Base-by-base conservation (phyloP, 2,329 filamentous ascomycete genomes). In the Colletotrichum costaricense region DNA sequence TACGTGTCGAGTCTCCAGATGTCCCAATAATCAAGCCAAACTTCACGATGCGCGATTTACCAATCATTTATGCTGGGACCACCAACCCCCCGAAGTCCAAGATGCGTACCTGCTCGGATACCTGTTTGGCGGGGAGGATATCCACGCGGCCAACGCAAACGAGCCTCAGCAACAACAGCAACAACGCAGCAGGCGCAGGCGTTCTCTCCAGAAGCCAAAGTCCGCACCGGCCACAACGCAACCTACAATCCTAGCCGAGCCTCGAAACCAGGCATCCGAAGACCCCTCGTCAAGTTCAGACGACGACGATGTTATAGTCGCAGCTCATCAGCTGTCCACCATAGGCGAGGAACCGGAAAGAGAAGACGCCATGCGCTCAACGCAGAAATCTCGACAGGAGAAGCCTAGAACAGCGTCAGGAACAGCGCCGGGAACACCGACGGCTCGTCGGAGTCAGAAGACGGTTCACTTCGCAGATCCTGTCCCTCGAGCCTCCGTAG, bases 381-480 rank as follows among this genome's bases (percentile, higher is more conserved):
- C n/a, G 4, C 38, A n/a, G 28, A 57, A 24, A 33, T 24, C 38
- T 5, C 49, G 22, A n/a, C 59, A 56, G 24, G 24, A 46, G 22
- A 26, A 12, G 3, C 42, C 16, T n/a, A 67, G 62, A 30, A 30
- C 54, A 49, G 49, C 11, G 42, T 26, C 16, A 22, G 70, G 62
- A 30, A 30, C 54, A 49, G 52, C 11, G 46, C 56, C 56, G 24
- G 67, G 46, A 8, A 73, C 71, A 33, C 71, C 71, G 9, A 58
- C 38, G 24, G 64, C 64, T 24, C 71, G 71, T 33, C 71, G 71
- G 22, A 73, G 71, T 42, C 71, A 71, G 52, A 73, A 73, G 56
- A 73, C 71, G 60, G 71, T 73, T 28, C 71, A 73, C 56, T 73
- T 73, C 24, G 71, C 71, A 11, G 71, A 73, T 28, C 55, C 66